Evolutionary conservation across 805 yeast genomes (phyloP).

Genomic region (Myxozyma geophila): DNA sequence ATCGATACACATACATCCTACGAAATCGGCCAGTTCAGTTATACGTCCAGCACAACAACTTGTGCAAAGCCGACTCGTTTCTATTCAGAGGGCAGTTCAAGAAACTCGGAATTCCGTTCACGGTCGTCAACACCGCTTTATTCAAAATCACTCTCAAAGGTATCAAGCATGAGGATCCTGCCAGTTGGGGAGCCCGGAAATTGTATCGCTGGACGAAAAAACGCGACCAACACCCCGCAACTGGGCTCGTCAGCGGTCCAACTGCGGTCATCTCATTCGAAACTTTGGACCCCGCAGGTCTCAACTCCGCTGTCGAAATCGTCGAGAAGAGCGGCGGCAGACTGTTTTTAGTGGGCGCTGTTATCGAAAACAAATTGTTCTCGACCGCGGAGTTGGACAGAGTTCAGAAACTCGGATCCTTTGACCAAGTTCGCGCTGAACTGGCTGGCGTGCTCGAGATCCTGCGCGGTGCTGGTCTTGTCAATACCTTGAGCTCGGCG

Average conservation of each 20-base stretch:
- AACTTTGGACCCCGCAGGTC: slow-evolving; percentile 69
- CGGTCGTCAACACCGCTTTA: slow-evolving; percentile 68
- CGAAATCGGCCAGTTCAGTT: slow-evolving; percentile 70
- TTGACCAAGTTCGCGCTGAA: slow-evolving; percentile 75
- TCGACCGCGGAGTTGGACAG: slow-evolving; percentile 57
- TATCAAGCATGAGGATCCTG: slow-evolving; percentile 72
- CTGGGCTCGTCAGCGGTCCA: slow-evolving; percentile 78
- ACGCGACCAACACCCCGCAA: slow-evolving; percentile 61
- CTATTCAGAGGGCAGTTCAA: slow-evolving; percentile 63
- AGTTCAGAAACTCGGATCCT: slow-evolving; percentile 75
- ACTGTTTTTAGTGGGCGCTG: slow-evolving; percentile 83
- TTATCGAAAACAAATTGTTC: slow-evolving; percentile 64
- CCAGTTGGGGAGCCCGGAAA: slow-evolving; percentile 57
- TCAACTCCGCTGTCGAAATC: slow-evolving; percentile 63
- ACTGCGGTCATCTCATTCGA: slow-evolving; percentile 76
- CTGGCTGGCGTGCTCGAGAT: slow-evolving; percentile 82
- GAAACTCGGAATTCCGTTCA: slow-evolving; percentile 69
- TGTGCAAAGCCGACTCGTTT: slow-evolving; percentile 70
- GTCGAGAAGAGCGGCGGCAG: slow-evolving; percentile 70
- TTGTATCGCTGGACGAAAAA: slow-evolving; percentile 41
- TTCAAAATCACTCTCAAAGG: slow-evolving; percentile 79
- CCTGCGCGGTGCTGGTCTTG: slow-evolving; percentile 88
- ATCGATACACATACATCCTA: slow-evolving; percentile 73
- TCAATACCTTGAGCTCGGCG: slow-evolving; percentile 75
- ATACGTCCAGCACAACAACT: slow-evolving; percentile 83